Evolutionary conservation across 2,329 filamentous ascomycete genomes (phyloP).

Genomic region (Fusarium buharicum): DNA sequence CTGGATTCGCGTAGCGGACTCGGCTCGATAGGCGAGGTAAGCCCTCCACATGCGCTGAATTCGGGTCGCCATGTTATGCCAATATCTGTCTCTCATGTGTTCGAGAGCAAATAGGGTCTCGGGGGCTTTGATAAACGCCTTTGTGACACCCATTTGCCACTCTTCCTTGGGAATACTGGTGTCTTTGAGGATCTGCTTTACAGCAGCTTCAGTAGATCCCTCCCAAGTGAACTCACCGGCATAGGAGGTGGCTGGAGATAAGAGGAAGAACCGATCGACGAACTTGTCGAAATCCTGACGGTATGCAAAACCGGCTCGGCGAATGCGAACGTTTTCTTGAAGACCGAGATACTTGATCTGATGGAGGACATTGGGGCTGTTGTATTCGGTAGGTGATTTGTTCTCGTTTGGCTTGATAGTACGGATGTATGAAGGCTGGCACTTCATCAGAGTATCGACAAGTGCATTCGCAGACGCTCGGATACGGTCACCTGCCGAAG

Average conservation of each 20-base stretch:
- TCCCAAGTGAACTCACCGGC: constrained; percentile 98
- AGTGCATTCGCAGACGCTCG: constrained; percentile 93
- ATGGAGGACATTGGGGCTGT: constrained; percentile 90
- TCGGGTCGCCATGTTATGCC: constrained; percentile 99
- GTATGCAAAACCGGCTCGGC: constrained; percentile 95
- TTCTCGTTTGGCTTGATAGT: constrained; percentile 99
- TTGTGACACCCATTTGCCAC: constrained; percentile 96
- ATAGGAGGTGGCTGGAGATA: constrained; percentile 94
- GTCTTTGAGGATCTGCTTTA: constrained; percentile 93
- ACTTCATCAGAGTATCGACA: constrained; percentile 96
- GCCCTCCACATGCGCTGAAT: constrained; percentile 98
- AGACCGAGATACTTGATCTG: constrained; percentile 99
- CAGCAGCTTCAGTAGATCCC: constrained; percentile 85
- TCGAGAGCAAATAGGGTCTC: constrained; percentile 97
- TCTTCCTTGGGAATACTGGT: constrained; percentile 95
- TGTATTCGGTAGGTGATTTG: constrained; percentile 94
- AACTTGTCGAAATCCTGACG: constrained; percentile 98
- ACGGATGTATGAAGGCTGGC: constrained; percentile 95
- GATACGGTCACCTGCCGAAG: constrained; percentile 96
- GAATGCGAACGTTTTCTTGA: constrained; percentile 98
- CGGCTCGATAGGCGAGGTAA: constrained; percentile 89
- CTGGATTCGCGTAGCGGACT: constrained; percentile 94
- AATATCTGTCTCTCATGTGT: constrained; percentile 97
- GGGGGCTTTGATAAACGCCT: constrained; percentile 97
- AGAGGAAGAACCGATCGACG: constrained; percentile 93